Conservation (phyloP, 2,329 filamentous ascomycete genomes). For the Alternaria gansuensis region DNA sequence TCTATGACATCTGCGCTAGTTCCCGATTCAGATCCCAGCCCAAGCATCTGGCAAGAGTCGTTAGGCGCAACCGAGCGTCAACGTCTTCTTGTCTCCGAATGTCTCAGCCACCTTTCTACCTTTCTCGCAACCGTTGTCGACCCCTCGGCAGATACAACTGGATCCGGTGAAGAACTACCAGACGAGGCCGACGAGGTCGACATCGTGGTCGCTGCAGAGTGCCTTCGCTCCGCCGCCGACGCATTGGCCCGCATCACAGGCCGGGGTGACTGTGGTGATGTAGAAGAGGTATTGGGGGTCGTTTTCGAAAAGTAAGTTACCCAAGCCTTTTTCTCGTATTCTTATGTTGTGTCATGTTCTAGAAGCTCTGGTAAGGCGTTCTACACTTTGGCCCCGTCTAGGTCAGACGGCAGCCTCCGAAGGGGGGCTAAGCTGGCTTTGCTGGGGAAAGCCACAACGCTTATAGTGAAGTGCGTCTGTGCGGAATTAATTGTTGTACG, state of each 20-base stretch:
- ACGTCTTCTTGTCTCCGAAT: constrained; percentile 78
- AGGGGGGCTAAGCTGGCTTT: constrained; percentile 9
- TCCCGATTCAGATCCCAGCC: constrained; percentile 60
- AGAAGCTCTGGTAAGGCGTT: constrained; percentile 11
- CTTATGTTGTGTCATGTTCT: constrained; percentile 11
- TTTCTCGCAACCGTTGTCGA: constrained; percentile 70
- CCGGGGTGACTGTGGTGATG: constrained; percentile 82
- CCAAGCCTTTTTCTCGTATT: constrained; percentile 4
- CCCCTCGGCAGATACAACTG: constrained; percentile 14
- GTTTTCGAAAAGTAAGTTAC: constrained; percentile 91
- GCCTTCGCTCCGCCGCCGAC: constrained; percentile 68
- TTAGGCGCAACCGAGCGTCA: constrained; percentile 92
- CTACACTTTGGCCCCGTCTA: constrained; percentile 14
- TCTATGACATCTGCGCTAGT: constrained; percentile 69
- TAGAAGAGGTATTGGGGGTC: constrained; percentile 94
- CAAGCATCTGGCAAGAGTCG: constrained; percentile 79
- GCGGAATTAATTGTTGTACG: constrained; percentile 14
- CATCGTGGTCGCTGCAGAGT: constrained; percentile 89
- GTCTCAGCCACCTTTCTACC: constrained; percentile 73
- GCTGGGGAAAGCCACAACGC: constrained; percentile 31
- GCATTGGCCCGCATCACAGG: constrained; percentile 81
- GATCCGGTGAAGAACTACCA: constrained; percentile 1
- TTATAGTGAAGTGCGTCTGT: constrained; percentile 28
- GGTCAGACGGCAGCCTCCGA: constrained; percentile 17
- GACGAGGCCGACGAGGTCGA: constrained; percentile 67